phyloP scores from a whole-genome alignment of 2,329 filamentous ascomycete genomes.

The Sporothrix phasma region DNA sequence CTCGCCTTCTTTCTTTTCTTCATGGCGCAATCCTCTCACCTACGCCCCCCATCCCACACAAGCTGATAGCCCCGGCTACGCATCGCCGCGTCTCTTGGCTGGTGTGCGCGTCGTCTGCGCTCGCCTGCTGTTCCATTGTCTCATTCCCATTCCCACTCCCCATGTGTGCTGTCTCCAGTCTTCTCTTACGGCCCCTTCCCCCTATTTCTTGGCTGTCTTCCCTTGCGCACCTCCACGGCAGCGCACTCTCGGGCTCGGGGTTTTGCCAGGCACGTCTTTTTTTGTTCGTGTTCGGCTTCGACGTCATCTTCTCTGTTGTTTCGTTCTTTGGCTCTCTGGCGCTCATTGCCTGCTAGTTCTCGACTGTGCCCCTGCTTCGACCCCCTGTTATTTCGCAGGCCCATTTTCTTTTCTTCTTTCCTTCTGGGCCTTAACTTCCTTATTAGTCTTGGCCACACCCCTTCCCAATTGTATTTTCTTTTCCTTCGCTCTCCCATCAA shows the following conservation, averaged over 20 bases:
- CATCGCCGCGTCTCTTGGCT: slow-evolving; percentile 3
- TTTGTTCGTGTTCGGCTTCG: slow-evolving; percentile 5
- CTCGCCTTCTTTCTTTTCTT: neutral
- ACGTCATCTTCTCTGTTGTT: slow-evolving; percentile 2
- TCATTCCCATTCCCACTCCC: neutral
- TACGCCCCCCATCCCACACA: neutral
- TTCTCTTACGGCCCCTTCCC: neutral
- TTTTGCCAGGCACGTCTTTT: neutral
- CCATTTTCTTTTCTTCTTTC: neutral
- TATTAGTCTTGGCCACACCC: neutral
- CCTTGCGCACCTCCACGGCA: neutral
- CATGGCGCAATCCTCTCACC: neutral
- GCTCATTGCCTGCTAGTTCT: neutral
- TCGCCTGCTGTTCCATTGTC: neutral
- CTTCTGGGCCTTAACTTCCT: neutral
- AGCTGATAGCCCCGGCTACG: neutral
- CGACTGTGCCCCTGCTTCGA: neutral
- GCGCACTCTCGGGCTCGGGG: slow-evolving; percentile 6
- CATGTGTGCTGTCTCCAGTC: neutral
- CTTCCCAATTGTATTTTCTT: neutral
- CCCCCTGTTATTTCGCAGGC: too few species aligned
- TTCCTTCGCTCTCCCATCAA: neutral
- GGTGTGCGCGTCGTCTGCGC: neutral
- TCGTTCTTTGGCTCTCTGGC: neutral
- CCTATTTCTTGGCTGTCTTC: neutral